phyloP scores from a whole-genome alignment of 2,329 filamentous ascomycete genomes.

The Nothomitra cinnamomea region DNA sequence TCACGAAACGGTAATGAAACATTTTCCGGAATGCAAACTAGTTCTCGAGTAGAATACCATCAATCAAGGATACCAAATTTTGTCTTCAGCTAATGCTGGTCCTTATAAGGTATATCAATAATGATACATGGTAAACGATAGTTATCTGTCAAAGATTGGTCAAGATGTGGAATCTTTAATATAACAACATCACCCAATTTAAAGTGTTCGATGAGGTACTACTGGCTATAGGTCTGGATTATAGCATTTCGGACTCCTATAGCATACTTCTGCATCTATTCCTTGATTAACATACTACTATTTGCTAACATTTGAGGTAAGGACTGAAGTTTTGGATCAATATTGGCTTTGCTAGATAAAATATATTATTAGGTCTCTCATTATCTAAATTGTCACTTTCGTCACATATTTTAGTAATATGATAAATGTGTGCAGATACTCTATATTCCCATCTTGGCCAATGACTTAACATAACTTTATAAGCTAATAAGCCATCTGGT shows the following conservation, averaged over 20 bases:
- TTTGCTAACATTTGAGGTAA: not conserved
- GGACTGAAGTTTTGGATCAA: not conserved
- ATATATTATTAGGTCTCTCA: too few relatives aligned
- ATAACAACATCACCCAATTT: not conserved
- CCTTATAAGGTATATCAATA: too few relatives aligned
- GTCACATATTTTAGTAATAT: not conserved
- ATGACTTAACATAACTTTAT: not conserved
- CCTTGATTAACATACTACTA: not conserved
- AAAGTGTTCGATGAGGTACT: not conserved
- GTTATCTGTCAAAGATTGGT: not conserved
- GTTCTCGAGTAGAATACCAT: not conserved
- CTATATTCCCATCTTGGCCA: not conserved
- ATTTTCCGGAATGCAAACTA: not conserved
- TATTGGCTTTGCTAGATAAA: too few relatives aligned
- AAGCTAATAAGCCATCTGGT: not conserved
- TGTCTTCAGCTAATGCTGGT: not conserved
- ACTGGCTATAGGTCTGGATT: not conserved
- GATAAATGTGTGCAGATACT: not conserved
- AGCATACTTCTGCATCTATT: not conserved
- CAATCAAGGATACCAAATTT: not conserved
- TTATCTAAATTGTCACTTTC: not conserved
- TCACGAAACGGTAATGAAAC: not conserved
- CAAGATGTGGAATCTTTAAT: not conserved
- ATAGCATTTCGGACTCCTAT: not conserved
- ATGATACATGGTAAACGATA: constrained; percentile 6